phyloP scores from a whole-genome alignment of 2,329 filamentous ascomycete genomes.

The Botrytis fabae region DNA sequence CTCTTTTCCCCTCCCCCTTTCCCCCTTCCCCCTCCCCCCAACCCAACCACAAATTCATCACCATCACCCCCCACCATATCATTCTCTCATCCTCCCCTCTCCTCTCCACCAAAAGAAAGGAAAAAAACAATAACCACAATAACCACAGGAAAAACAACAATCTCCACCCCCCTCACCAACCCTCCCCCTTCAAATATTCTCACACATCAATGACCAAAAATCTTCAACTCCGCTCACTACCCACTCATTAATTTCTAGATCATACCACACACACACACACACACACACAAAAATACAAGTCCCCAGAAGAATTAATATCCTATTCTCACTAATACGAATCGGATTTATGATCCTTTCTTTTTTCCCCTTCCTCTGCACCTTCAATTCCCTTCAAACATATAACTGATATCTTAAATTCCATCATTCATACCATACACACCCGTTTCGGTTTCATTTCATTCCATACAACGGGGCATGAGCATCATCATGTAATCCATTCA shows the following conservation, averaged over 20 bases:
- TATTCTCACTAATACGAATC: slow-evolving; percentile 9
- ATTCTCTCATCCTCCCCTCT: too few relatives aligned
- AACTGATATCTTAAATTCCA: slow-evolving; percentile 1
- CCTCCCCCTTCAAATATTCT: background rate
- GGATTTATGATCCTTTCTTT: slow-evolving; percentile 2
- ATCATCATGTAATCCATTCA: background rate
- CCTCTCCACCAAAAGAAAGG: too few relatives aligned
- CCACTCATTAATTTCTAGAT: background rate
- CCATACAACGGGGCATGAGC: slow-evolving; percentile 4
- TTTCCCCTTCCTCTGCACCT: background rate
- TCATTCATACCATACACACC: background rate
- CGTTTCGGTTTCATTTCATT: background rate
- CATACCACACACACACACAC: background rate
- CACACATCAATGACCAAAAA: background rate
- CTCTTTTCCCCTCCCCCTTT: too few relatives aligned
- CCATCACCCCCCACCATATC: too few relatives aligned
- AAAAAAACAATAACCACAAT: too few relatives aligned
- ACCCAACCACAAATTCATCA: too few relatives aligned
- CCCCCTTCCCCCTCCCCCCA: too few relatives aligned
- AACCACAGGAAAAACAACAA: too few relatives aligned
- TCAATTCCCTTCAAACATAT: background rate
- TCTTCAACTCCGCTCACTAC: too few relatives aligned
- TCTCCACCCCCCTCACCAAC: background rate
- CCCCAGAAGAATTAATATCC: background rate
- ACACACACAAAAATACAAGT: background rate